phyloP scores from a whole-genome alignment of 2,329 filamentous ascomycete species.

The Beauveria bassiana region DNA sequence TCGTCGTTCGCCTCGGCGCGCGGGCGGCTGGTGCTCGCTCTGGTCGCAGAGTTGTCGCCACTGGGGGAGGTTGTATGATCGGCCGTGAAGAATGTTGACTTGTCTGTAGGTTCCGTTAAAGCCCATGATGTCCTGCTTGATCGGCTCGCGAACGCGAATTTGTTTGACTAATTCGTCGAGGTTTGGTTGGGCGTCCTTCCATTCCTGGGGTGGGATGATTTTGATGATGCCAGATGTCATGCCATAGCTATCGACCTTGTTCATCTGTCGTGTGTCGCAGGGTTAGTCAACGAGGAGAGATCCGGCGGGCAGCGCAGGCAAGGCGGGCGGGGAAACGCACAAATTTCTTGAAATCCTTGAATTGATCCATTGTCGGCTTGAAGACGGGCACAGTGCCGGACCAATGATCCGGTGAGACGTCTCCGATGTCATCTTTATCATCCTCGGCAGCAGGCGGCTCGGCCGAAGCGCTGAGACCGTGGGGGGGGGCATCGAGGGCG shows the following conservation, averaged over 20 bases:
- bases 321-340: constrained; percentile 41
- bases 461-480: constrained; percentile 12
- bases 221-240: constrained; percentile 98
- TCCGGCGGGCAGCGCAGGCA: not conserved
- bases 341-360: constrained; percentile 86
- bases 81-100: constrained; percentile 91
- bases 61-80: constrained; percentile 93
- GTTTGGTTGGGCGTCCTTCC: constrained; percentile 71
- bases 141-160: constrained; percentile 90
- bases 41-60: constrained; percentile 93
- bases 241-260: constrained; percentile 83
- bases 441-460: constrained; percentile 22
- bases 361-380: constrained; percentile 90
- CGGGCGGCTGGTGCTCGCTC: constrained; percentile 91
- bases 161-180: constrained; percentile 84
- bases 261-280: constrained; percentile 41
- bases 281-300: constrained; percentile 2
- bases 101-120: constrained; percentile 93
- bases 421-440: constrained; percentile 59
- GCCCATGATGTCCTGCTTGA: constrained; percentile 97
- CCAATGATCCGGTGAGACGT: constrained; percentile 79
- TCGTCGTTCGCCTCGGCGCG: constrained; percentile 74
- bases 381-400: constrained; percentile 91
- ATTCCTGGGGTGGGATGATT: constrained; percentile 87
- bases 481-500: constrained; percentile 23